Evolutionary conservation across 2,329 filamentous ascomycete species (phyloP).

Genomic region (Ceratocystis albifundus): DNA sequence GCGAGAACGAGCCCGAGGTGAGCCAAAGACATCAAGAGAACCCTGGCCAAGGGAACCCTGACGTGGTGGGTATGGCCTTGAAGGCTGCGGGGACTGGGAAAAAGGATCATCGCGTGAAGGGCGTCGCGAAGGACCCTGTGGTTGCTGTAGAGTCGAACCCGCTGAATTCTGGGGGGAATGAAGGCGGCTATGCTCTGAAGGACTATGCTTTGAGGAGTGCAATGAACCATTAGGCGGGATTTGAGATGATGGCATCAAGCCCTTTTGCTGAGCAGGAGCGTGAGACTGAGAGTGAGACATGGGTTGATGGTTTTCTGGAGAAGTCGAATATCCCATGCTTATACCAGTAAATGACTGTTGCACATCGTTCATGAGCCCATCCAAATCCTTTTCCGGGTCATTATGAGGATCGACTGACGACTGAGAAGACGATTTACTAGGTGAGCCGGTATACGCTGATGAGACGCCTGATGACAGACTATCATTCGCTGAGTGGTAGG

Average conservation of each 20-base stretch:
- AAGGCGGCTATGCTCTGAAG: neutral
- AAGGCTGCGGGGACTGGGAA: neutral
- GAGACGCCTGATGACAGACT: slow-evolving; percentile 20
- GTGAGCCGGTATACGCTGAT: slow-evolving; percentile 32
- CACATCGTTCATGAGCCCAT: slow-evolving; percentile 21
- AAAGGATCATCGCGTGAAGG: slow-evolving; percentile 10
- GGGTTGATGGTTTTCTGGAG: neutral
- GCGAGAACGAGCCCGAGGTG: slow-evolving; percentile 13
- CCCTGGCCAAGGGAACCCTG: slow-evolving; percentile 10
- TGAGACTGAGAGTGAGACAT: slow-evolving; percentile 10
- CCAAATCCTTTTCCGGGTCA: slow-evolving; percentile 3
- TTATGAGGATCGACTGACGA: slow-evolving; percentile 8
- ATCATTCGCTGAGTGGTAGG: slow-evolving; percentile 43
- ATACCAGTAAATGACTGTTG: slow-evolving; percentile 19
- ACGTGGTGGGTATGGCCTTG: slow-evolving; percentile 5
- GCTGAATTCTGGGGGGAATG: neutral
- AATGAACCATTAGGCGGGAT: neutral
- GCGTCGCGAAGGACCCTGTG: neutral
- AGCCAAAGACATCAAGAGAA: slow-evolving; percentile 13
- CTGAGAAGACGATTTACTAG: slow-evolving; percentile 8
- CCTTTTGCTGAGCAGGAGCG: neutral
- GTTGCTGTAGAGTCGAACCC: neutral
- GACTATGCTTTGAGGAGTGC: neutral
- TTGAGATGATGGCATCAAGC: neutral
- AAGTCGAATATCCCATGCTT: slow-evolving; percentile 12